Conservation (phyloP, 1,284 basidiomycete genomes). For the Tilletia horrida region DNA sequence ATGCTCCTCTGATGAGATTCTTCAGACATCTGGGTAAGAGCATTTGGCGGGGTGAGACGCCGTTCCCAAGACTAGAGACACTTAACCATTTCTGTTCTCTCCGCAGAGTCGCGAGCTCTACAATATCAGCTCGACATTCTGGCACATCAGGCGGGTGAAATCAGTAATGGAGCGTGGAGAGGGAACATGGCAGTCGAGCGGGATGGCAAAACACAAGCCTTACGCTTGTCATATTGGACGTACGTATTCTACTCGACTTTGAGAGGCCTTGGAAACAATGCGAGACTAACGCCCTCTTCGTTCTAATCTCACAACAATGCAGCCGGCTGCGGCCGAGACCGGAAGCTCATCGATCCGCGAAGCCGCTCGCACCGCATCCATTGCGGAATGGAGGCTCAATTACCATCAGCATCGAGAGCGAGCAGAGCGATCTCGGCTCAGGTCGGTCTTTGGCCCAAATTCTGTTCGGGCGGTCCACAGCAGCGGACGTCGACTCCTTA, state of each 20-base stretch:
- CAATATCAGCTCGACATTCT: conserved; percentile 51
- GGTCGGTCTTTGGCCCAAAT: background rate
- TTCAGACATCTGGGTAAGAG: conserved; percentile 6
- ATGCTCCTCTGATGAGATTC: conserved; percentile 2
- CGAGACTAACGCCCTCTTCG: too few relatives aligned
- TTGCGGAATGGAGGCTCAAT: background rate
- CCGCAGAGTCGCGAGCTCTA: conserved; percentile 30
- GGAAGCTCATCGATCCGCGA: background rate
- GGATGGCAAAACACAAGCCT: background rate
- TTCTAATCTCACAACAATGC: too few relatives aligned
- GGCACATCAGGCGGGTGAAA: conserved; percentile 41
- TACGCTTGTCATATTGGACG: conserved; percentile 11
- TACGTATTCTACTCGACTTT: too few relatives aligned
- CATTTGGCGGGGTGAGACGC: background rate
- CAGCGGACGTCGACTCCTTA: background rate
- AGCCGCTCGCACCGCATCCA: background rate
- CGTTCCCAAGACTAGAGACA: background rate
- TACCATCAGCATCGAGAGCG: conserved; percentile 3
- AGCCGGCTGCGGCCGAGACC: background rate
- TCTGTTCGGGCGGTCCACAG: background rate
- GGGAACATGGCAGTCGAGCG: conserved; percentile 1
- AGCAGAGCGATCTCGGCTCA: background rate
- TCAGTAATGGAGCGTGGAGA: conserved; percentile 19
- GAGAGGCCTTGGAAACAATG: too few relatives aligned
- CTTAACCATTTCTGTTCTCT: background rate